A percentile compares a stretch with the other conserved stretches of the same genome.
Conservation (phyloP, 495 filamentous ascomycete genomes). For the Jackrogersella minutella region DNA sequence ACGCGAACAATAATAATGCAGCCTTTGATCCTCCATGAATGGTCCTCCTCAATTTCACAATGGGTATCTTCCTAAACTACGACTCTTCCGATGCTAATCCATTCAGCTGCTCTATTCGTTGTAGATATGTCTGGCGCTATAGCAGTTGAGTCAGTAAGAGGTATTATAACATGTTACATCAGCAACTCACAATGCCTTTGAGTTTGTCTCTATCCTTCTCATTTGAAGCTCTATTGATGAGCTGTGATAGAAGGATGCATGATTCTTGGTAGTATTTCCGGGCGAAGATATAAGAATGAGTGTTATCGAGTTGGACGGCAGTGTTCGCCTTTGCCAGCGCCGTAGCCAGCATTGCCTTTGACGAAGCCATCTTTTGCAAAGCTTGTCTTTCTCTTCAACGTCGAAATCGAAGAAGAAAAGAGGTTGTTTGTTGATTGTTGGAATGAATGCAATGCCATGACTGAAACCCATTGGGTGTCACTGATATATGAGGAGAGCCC, state of each 20-base stretch:
- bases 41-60: conserved; percentile 8
- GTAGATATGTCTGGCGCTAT: conserved; percentile 33
- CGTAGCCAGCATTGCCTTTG: conserved; percentile 92
- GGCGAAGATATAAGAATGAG: conserved; percentile 91
- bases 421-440: too few species aligned
- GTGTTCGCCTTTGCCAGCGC: conserved; percentile 95
- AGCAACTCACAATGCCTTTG: conserved; percentile 80
- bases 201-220: conserved; percentile 88
- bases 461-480: conserved; percentile 28
- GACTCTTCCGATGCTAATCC: conserved; percentile 15
- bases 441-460: background rate
- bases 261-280: conserved; percentile 92
- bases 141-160: conserved; percentile 10
- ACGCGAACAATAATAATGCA: background rate
- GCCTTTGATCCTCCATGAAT: conserved; percentile 10
- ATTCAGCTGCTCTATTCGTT: conserved; percentile 29
- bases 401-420: too few species aligned
- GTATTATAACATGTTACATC: background rate
- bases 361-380: conserved; percentile 58
- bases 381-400: too few species aligned
- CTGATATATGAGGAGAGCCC: conserved; percentile 28
- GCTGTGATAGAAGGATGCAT: conserved; percentile 81
- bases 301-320: conserved; percentile 93
- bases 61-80: conserved; percentile 18
- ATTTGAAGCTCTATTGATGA: conserved; percentile 81